These are phyloP conservation scores for Daldinia caldariorum DNA, from an alignment of 495 filamentous ascomycete species.

Conservation along the genomic window DNA sequence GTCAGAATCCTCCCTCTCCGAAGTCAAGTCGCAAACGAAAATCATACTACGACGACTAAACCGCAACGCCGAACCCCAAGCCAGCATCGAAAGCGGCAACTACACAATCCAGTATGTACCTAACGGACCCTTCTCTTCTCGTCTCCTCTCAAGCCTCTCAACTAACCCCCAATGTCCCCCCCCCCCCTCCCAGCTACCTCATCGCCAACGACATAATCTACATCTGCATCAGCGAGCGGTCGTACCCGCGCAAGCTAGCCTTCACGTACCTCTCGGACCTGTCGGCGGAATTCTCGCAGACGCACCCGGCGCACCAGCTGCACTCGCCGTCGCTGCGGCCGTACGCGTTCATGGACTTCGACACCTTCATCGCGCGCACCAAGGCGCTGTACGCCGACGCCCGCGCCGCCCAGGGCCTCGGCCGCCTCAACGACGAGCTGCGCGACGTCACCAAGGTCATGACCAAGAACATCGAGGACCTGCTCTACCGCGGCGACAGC, in stretches of 20 bases:
- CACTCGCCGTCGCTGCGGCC: conserved; percentile 79
- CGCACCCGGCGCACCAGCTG: conserved; percentile 77
- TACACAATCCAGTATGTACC: conserved; percentile 89
- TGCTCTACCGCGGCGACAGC: conserved; percentile 93
- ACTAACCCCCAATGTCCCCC: neutral
- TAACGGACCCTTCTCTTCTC: conserved; percentile 34
- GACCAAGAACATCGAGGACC: conserved; percentile 99
- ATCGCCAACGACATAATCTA: conserved; percentile 85
- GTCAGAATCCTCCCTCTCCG: conserved; percentile 78
- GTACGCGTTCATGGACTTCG: conserved; percentile 97
- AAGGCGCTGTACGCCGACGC: conserved; percentile 95
- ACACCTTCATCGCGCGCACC: conserved; percentile 93
- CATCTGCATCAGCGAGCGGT: conserved; percentile 89
- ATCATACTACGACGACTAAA: conserved; percentile 86
- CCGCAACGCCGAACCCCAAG: conserved; percentile 88
- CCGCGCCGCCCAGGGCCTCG: conserved; percentile 86
- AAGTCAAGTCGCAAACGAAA: conserved; percentile 91
- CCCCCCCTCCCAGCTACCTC: conserved; percentile 71
- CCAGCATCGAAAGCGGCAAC: conserved; percentile 83
- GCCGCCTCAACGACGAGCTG: conserved; percentile 92
- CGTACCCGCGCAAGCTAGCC: conserved; percentile 97
- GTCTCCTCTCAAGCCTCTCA: too few relatives aligned
- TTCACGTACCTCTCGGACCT: conserved; percentile 98
- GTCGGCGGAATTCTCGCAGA: conserved; percentile 87
- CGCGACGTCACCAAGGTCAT: conserved; percentile 98